Conservation (phyloP, 2,329 filamentous ascomycete genomes). For the Colletotrichum cereale region DNA sequence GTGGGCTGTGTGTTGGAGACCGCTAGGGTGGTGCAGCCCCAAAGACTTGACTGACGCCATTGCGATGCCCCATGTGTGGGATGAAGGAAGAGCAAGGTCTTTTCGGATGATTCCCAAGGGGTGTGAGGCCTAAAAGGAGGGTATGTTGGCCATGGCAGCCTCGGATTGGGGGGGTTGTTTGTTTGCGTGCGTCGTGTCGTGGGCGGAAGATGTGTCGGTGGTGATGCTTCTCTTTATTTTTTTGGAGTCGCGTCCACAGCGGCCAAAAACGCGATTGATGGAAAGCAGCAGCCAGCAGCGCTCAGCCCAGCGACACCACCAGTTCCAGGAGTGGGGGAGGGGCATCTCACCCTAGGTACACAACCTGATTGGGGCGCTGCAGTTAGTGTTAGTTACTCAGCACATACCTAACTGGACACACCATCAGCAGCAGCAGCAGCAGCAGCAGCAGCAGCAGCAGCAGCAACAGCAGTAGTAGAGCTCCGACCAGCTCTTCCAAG, state of each 20-base stretch:
- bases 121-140: neutral
- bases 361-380: constrained; percentile 26
- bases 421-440: neutral
- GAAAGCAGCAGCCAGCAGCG: neutral
- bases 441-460: too few species aligned
- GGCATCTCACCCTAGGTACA: constrained; percentile 28
- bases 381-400: too few species aligned
- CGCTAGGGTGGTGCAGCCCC: constrained; percentile 89
- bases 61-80: constrained; percentile 32
- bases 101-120: neutral
- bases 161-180: neutral
- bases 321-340: constrained; percentile 29
- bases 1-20: constrained; percentile 83
- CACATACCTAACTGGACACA: too few species aligned
- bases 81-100: neutral
- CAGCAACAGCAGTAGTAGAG: too few species aligned
- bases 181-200: neutral
- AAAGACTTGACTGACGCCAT: constrained; percentile 95
- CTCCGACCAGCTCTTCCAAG: neutral
- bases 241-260: constrained; percentile 23
- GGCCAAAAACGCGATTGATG: constrained; percentile 24
- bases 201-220: neutral
- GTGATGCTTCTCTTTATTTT: constrained; percentile 22
- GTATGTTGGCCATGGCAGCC: constrained; percentile 27
- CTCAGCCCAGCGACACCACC: neutral